Evolutionary conservation across 2,329 filamentous ascomycete species (phyloP).

Genomic region (Penicillium psychrosexuale): DNA sequence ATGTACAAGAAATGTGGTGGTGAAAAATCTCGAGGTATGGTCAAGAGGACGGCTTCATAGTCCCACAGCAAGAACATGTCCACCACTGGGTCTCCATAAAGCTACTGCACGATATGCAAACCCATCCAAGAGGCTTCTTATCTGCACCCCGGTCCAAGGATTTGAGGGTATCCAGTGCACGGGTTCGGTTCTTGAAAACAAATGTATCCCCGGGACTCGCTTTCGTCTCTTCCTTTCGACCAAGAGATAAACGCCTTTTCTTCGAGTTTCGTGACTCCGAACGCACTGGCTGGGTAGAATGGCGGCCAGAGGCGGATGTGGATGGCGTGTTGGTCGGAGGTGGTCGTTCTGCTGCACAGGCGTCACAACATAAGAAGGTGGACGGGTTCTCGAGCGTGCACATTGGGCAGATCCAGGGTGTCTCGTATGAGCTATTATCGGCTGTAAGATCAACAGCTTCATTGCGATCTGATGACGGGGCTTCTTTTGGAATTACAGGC

Average conservation of each 20-base stretch:
- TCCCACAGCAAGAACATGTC: conserved; percentile 60
- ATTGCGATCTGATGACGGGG: not conserved
- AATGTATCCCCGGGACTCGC: conserved; percentile 15
- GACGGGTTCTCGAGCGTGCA: conserved; percentile 62
- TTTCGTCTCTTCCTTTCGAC: conserved; percentile 6
- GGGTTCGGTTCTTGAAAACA: conserved; percentile 30
- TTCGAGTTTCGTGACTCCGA: conserved; percentile 16
- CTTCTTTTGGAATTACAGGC: not conserved
- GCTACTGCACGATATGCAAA: conserved; percentile 55
- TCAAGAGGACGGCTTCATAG: conserved; percentile 55
- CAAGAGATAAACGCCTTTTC: conserved; percentile 20
- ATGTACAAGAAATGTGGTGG: not conserved
- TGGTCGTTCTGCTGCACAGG: conserved; percentile 57
- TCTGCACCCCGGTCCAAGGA: conserved; percentile 42
- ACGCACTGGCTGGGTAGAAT: not conserved
- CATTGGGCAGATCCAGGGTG: conserved; percentile 57
- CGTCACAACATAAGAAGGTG: conserved; percentile 60
- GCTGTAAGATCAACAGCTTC: conserved; percentile 16
- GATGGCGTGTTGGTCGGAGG: conserved; percentile 21
- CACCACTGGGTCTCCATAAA: conserved; percentile 66
- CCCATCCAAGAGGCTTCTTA: conserved; percentile 55
- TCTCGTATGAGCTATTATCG: conserved; percentile 34
- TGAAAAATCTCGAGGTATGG: not conserved
- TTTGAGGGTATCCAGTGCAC: conserved; percentile 38
- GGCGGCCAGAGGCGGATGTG: not conserved